Conservation (phyloP, 805 yeast genomes). For the Saccharomycopsis javanensis region DNA sequence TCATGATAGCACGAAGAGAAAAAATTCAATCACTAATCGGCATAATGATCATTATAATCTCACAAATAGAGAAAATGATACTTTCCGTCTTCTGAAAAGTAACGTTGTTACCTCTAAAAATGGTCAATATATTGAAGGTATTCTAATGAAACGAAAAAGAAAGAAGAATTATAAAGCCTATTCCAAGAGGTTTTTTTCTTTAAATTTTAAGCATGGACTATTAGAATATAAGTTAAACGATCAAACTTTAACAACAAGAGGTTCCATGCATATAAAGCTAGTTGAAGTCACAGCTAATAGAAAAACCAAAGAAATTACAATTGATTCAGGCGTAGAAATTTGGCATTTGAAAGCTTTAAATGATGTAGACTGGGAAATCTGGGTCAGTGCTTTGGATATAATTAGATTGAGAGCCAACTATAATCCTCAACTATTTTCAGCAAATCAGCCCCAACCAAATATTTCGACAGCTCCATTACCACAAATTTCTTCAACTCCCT, state of each 20-base stretch:
- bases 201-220: slow-evolving; percentile 75
- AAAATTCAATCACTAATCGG: background rate
- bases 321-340: slow-evolving; percentile 92
- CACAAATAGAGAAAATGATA: background rate
- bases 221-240: slow-evolving; percentile 71
- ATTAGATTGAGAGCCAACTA: slow-evolving; percentile 20
- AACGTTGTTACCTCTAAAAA: slow-evolving; percentile 36
- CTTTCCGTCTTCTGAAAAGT: slow-evolving; percentile 1
- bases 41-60: background rate
- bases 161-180: slow-evolving; percentile 82
- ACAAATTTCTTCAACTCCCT: background rate
- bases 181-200: slow-evolving; percentile 71
- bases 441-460: background rate
- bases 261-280: slow-evolving; percentile 80
- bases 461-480: background rate
- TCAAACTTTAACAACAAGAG: slow-evolving; percentile 65
- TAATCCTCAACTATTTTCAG: slow-evolving; percentile 1
- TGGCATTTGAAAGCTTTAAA: slow-evolving; percentile 76
- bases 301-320: slow-evolving; percentile 54
- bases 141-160: slow-evolving; percentile 60
- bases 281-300: slow-evolving; percentile 77
- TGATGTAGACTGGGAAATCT: slow-evolving; percentile 57
- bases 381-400: slow-evolving; percentile 73
- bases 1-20: slow-evolving; percentile 8
- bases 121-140: slow-evolving; percentile 71